phyloP scores from a whole-genome alignment of 140 eudicot genomes.

The Stevia rebaudiana region DNA sequence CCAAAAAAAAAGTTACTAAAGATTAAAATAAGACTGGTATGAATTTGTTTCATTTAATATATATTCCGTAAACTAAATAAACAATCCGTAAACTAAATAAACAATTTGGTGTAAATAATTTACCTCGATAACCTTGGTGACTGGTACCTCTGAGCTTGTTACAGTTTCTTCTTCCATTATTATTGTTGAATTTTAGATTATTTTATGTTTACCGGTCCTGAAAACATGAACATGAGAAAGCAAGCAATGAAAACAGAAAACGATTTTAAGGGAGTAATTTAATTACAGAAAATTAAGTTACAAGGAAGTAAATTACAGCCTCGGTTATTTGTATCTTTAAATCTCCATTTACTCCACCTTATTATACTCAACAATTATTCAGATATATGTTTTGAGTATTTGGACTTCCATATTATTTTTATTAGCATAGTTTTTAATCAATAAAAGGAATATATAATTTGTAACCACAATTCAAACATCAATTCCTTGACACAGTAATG shows the following conservation, averaged over 20 bases:
- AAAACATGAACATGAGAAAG: constrained; percentile 10
- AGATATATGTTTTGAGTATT: not conserved
- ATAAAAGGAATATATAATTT: not conserved
- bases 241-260: constrained; percentile 5
- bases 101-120: not conserved
- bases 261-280: not conserved
- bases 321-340: constrained; percentile 17
- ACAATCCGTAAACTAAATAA: not conserved
- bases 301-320: constrained; percentile 9
- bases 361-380: not conserved
- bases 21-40: not conserved
- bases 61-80: not conserved
- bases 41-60: not conserved
- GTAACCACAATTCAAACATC: not conserved
- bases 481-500: not conserved
- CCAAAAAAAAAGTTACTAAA: constrained; percentile 1
- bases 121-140: constrained; percentile 55
- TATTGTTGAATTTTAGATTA: constrained; percentile 3
- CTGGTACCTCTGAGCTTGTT: constrained; percentile 51
- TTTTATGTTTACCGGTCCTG: constrained; percentile 7
- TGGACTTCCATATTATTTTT: not conserved
- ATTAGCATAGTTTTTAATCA: not conserved
- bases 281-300: constrained; percentile 15
- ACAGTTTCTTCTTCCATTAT: constrained; percentile 59
- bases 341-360: constrained; percentile 22